phyloP scores from a whole-genome alignment of 1,284 basidiomycete species.

The Cutaneotrichosporon arboriforme region DNA sequence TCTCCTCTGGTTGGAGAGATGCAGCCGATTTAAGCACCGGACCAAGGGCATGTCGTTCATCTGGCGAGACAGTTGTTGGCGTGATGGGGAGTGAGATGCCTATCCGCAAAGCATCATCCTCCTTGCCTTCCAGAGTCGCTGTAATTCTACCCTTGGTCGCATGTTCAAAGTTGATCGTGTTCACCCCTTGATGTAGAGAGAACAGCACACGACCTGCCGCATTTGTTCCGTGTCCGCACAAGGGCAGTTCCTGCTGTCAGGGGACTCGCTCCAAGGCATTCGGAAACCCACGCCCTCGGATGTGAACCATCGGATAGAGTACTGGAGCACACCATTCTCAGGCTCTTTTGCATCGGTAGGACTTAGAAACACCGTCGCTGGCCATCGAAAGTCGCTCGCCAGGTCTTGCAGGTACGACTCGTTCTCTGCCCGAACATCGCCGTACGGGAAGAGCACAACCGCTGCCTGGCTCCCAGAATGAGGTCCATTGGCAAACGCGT shows the following conservation, averaged over 20 bases:
- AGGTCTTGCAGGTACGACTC: constrained; percentile 22
- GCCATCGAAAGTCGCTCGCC: constrained; percentile 30
- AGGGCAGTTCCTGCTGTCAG: constrained; percentile 27
- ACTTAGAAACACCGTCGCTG: constrained; percentile 29
- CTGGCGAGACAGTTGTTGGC: neutral
- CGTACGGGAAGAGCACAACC: constrained; percentile 28
- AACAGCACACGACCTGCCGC: constrained; percentile 21
- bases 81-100: constrained; percentile 3
- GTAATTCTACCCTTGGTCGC: constrained; percentile 20
- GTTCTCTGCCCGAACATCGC: constrained; percentile 17
- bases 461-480: constrained; percentile 38
- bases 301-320: constrained; percentile 31
- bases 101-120: neutral
- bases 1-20: neutral
- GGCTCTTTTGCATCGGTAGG: neutral
- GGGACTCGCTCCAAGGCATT: neutral
- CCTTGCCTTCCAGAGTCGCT: constrained; percentile 9
- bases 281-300: constrained; percentile 23
- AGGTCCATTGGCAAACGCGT: constrained; percentile 30
- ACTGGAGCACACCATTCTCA: constrained; percentile 15
- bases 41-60: neutral
- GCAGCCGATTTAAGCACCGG: neutral
- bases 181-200: constrained; percentile 18
- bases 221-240: constrained; percentile 39
- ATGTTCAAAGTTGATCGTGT: constrained; percentile 20